Percentiles rank a stretch among this genome's conserved stretches.
Evolutionary conservation across 768 basidiomycete genomes (phyloP).

Genomic region (Leccinum rimulosum): DNA sequence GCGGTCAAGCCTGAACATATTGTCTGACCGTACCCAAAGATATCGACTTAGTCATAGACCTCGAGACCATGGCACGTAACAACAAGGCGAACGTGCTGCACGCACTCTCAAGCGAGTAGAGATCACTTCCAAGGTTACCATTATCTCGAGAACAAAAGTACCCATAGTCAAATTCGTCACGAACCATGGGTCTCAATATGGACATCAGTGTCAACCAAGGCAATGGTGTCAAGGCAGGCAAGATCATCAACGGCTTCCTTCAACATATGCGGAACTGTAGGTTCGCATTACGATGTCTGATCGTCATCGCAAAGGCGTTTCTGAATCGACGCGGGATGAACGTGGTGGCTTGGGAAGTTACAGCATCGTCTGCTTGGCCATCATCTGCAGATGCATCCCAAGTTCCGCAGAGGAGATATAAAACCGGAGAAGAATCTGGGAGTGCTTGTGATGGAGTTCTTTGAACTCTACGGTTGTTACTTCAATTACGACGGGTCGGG

Average conservation of each 20-base stretch:
- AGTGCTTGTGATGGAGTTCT: constrained; percentile 94
- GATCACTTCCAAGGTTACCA: constrained; percentile 77
- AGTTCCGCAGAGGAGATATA: constrained; percentile 84
- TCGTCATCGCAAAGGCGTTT: too few relatives aligned
- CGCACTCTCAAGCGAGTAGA: constrained; percentile 63
- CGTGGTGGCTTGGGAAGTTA: too few relatives aligned
- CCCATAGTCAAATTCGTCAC: constrained; percentile 97
- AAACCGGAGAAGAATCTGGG: constrained; percentile 84
- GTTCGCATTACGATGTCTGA: too few relatives aligned
- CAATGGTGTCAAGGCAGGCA: constrained; percentile 77
- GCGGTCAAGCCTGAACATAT: background rate
- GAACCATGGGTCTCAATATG: constrained; percentile 77
- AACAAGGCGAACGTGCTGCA: constrained; percentile 70
- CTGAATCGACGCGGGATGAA: too few relatives aligned
- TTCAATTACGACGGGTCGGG: constrained; percentile 90
- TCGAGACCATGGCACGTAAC: constrained; percentile 66
- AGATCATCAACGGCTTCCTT: constrained; percentile 72
- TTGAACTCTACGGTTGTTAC: constrained; percentile 88
- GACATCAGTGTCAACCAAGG: constrained; percentile 93
- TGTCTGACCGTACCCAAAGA: constrained; percentile 53
- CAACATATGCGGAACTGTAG: too few relatives aligned
- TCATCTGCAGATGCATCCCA: constrained; percentile 71
- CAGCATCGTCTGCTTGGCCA: too few relatives aligned
- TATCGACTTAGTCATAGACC: constrained; percentile 92
- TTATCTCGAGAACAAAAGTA: constrained; percentile 92